Evolutionary conservation across 2,329 filamentous ascomycete genomes (phyloP), one percentile per base, ranked within the genome.

Genomic region (Botryotinia narcissicola): DNA sequence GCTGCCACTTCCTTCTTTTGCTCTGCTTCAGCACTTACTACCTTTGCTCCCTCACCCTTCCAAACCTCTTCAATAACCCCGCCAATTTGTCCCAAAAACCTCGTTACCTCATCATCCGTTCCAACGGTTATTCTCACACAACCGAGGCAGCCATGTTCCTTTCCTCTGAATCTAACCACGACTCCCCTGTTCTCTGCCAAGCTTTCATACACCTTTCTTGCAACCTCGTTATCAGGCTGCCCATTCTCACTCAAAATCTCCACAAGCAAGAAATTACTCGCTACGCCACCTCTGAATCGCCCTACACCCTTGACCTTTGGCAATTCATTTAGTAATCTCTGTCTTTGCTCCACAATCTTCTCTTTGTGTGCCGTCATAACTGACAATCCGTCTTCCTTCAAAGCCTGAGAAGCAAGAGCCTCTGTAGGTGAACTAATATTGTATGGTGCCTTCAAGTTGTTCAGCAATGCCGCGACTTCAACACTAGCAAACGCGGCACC

Each of bases 401-500:
- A 84, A 5, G 93, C 95, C 35, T 91, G 89, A 54, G 86, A 88
- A 1, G 95, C 96, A 29, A 99, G 86, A 51, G 91, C 90, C 78
- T 91, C 94, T 1, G 95, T 98, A 0, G 94, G 94, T 78, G 91
- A 95, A 6, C 94, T 92, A 79, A 99, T 91, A 83, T 98, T 98
- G 85, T 99, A 99, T 0, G 96, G 96, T 0, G 96, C 95, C 84
- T 98, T 98, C 80, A 99, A 87, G 81, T 88, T 94, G 84, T 99
- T 99, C 72, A 99, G 87, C 20, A 99, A 85, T 25, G 84, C 83
- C 3, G 95, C 94, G 75, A 99, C 91, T 9, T 90, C 87, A 0
- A 90, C 86, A 16, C 90, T 88, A 8, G 93, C 88, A 81, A 98
- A 99, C 0, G 93, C 94, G 12, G 91, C 93, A 64, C 96, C 96